These are phyloP conservation scores for Coniochaeta sp. DNA, from an alignment of 2,329 filamentous ascomycete genomes.

Conservation along the genomic window DNA sequence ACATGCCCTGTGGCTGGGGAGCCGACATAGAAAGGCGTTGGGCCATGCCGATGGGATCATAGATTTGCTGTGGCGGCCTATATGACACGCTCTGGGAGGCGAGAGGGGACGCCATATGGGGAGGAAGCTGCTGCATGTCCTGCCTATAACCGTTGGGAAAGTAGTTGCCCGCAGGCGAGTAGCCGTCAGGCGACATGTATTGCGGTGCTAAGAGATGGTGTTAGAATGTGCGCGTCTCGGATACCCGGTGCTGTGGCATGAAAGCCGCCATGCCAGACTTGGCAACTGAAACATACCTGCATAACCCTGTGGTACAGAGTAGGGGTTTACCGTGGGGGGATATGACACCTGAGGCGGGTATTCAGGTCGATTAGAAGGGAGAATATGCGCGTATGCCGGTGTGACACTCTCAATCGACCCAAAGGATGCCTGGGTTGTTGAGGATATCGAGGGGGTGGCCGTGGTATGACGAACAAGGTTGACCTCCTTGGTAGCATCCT, in stretches of 20 bases:
- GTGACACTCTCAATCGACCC: constrained; percentile 39
- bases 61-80: constrained; percentile 22
- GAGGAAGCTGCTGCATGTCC: neutral
- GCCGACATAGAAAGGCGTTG: constrained; percentile 30
- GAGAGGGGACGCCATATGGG: constrained; percentile 5
- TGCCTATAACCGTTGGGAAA: neutral
- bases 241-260: neutral
- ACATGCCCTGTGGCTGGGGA: constrained; percentile 68
- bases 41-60: constrained; percentile 23
- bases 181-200: constrained; percentile 1
- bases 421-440: constrained; percentile 72
- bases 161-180: constrained; percentile 1
- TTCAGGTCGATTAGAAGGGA: constrained; percentile 29
- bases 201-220: neutral
- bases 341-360: constrained; percentile 17
- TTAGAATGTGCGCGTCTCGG: neutral
- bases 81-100: constrained; percentile 16
- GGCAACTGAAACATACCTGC: constrained; percentile 9
- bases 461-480: constrained; percentile 59
- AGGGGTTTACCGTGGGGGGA: constrained; percentile 14
- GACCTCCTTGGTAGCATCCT: constrained; percentile 56
- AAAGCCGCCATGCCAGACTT: neutral
- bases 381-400: constrained; percentile 24
- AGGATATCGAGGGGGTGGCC: constrained; percentile 69
- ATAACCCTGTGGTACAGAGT: constrained; percentile 16